Evolutionary conservation across 805 yeast species (phyloP), one percentile per base, ranked within the genome.

Genomic region (Saccharomycopsis selenospora): DNA sequence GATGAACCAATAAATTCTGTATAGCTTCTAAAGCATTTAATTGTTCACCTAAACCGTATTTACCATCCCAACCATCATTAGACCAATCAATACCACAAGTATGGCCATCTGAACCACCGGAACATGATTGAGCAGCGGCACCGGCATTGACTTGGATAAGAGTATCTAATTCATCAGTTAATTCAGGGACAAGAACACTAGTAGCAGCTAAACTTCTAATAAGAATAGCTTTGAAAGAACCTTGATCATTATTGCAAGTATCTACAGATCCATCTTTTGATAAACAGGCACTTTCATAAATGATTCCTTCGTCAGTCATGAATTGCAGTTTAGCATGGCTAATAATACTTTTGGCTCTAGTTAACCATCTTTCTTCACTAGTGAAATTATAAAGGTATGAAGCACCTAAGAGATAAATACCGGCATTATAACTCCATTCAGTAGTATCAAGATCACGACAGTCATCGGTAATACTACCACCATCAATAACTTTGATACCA

Each of bases 11-110:
- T 42, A 78, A 59, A 46, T 68, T 72, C 54, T 73, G 77, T 41
- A 85, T 73, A 1, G 72, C 73, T 61, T 85, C 93, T 51, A 82
- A 67, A 0, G 93, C 86, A 45, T 74, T 67, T 78, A 85, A 79
- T 64, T 85, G 88, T 64, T 85, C 95, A 56, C 93, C 93, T 24
- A 85, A 66, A 24, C 95, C 93, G 59, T 75, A 85, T 38, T 57
- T 53, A 0, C 76, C 80, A 62, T 85, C 93, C 77, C 83, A 76
- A 2, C 75, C 72, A 3, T 67, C 61, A 10, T 62, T 55, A 7
- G 70, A 63, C 95, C 95, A 85, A 62, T 75, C 70, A 51, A 75
- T 61, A 28, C 91, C 93, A 70, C 95, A 85, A 0, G 93, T 85
- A 57, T 77, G 80, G 8, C 80, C 80, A 65, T 85, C 93, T 6